Evolutionary conservation across 2,329 filamentous ascomycete species (phyloP).

Genomic region (Grosmannia penicillata): DNA sequence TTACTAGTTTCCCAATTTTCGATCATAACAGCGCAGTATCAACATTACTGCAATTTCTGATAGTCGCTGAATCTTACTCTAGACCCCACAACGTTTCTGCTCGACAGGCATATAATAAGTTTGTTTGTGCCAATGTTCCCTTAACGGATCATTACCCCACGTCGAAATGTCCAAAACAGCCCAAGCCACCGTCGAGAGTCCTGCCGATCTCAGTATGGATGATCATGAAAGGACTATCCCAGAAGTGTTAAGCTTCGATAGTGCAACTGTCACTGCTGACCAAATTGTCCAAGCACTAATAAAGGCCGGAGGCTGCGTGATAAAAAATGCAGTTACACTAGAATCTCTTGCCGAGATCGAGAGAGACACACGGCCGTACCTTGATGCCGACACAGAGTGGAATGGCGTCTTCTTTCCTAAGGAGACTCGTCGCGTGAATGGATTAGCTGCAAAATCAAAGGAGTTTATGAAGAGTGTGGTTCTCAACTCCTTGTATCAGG

Average conservation of each 20-base stretch:
- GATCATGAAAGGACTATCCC: no score
- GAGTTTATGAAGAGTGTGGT: slow-evolving; percentile 1
- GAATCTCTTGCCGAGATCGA: background rate
- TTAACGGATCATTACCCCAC: no score
- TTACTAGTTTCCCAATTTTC: no score
- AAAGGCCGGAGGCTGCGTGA: background rate
- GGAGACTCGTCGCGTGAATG: slow-evolving; percentile 3
- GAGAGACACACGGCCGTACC: background rate
- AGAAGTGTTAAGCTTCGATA: background rate
- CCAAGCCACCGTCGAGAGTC: no score
- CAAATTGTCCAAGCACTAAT: background rate
- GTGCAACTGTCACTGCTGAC: background rate
- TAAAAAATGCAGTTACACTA: background rate
- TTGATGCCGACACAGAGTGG: background rate
- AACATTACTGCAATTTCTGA: no score
- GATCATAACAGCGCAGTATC: no score
- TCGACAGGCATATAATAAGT: no score
- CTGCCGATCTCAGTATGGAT: no score
- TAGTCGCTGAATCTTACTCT: no score
- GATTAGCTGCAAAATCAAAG: slow-evolving; percentile 2
- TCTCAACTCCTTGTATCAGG: slow-evolving; percentile 1
- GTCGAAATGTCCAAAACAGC: no score
- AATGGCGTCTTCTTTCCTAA: slow-evolving; percentile 1
- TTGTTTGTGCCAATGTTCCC: no score
- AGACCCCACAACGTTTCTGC: no score